These are phyloP conservation scores for Acarospora socialis DNA, from an alignment of 2,329 filamentous ascomycete species.

Conservation along the genomic window DNA sequence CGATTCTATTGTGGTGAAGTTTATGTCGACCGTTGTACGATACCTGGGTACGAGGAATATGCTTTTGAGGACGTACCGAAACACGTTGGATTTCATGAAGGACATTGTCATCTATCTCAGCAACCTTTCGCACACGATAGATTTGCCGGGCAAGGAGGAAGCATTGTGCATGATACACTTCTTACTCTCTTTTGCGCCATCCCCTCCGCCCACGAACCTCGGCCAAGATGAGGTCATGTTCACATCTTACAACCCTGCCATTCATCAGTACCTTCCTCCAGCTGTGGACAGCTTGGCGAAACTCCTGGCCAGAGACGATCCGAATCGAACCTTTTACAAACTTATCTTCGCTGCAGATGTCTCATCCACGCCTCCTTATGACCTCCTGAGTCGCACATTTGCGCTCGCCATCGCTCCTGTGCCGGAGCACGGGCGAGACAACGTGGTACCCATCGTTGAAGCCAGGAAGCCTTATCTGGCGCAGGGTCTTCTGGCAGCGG, in stretches of 20 bases:
- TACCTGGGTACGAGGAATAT: slow-evolving; percentile 81
- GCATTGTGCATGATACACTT: slow-evolving; percentile 78
- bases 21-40: slow-evolving; percentile 69
- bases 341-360: slow-evolving; percentile 65
- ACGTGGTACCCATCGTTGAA: slow-evolving; percentile 44
- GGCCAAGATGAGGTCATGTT: slow-evolving; percentile 56
- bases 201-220: slow-evolving; percentile 47
- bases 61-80: slow-evolving; percentile 65
- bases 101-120: slow-evolving; percentile 80
- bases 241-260: slow-evolving; percentile 59
- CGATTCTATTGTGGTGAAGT: slow-evolving; percentile 63
- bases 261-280: slow-evolving; percentile 78
- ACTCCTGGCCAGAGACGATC: slow-evolving; percentile 80
- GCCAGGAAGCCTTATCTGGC: slow-evolving; percentile 77
- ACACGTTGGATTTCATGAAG: slow-evolving; percentile 95
- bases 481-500: slow-evolving; percentile 80
- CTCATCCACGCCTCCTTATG: slow-evolving; percentile 48
- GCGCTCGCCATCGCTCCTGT: slow-evolving; percentile 73
- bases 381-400: slow-evolving; percentile 77
- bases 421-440: slow-evolving; percentile 39
- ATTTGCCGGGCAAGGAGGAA: slow-evolving; percentile 75
- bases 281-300: slow-evolving; percentile 87
- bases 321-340: slow-evolving; percentile 75
- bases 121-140: slow-evolving; percentile 68
- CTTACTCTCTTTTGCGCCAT: slow-evolving; percentile 76